Percentiles rank a stretch among this genome's conserved stretches.
Conservation (phyloP, 1,139 yeast genomes). For the Debaryomyces udenii region DNA sequence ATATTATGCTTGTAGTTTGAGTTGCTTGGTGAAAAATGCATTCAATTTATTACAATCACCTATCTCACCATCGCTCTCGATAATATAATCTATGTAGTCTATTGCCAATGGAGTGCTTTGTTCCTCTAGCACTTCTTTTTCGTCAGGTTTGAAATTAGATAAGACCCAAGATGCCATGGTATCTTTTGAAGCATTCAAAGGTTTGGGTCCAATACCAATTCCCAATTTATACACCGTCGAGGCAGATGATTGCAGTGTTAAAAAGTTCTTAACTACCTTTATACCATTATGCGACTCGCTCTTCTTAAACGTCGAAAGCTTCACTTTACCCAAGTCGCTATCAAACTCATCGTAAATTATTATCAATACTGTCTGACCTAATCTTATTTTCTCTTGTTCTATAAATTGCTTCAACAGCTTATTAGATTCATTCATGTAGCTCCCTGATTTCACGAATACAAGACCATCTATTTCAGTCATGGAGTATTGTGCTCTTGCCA, state of each 20-base stretch:
- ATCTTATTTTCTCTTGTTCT: slow-evolving; percentile 22
- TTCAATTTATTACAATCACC: slow-evolving; percentile 27
- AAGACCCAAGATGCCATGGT: slow-evolving; percentile 48
- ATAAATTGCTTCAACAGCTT: slow-evolving; percentile 32
- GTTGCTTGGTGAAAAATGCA: slow-evolving; percentile 17
- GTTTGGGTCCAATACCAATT: slow-evolving; percentile 51
- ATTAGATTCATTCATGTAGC: slow-evolving; percentile 46
- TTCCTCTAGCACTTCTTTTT: slow-evolving; percentile 20
- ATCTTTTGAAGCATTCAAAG: slow-evolving; percentile 34
- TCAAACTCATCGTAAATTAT: slow-evolving; percentile 49
- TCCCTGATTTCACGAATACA: slow-evolving; percentile 38
- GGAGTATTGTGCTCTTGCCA: slow-evolving; percentile 28
- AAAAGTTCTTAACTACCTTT: slow-evolving; percentile 25
- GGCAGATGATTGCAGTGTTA: slow-evolving; percentile 11
- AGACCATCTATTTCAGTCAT: slow-evolving; percentile 24
- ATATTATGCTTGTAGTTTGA: slow-evolving; percentile 3
- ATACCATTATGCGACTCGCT: slow-evolving; percentile 49
- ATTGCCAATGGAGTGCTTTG: slow-evolving; percentile 21
- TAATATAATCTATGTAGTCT: slow-evolving; percentile 23
- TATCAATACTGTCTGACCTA: slow-evolving; percentile 21
- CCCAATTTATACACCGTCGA: slow-evolving; percentile 35
- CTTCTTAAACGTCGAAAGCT: slow-evolving; percentile 31
- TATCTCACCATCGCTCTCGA: slow-evolving; percentile 22
- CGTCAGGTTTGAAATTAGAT: slow-evolving; percentile 27
- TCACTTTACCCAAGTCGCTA: slow-evolving; percentile 30